Percentiles rank a stretch among this genome's conserved stretches.
Conservation (phyloP, 805 yeast species). For the Ogataea pignaliae region DNA sequence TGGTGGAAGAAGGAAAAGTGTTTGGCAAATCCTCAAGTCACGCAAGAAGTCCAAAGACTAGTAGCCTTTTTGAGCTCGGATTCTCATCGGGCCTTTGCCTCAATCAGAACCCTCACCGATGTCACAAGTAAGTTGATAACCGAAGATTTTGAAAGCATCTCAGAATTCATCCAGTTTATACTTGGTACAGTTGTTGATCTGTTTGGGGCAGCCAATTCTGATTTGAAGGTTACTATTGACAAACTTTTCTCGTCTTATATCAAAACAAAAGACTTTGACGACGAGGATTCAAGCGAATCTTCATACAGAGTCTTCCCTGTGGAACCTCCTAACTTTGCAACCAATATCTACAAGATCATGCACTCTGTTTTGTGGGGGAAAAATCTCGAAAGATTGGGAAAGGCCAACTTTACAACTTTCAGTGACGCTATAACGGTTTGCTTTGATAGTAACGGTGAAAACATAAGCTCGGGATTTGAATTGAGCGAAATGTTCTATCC, state of each 20-base stretch:
- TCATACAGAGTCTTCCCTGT: constrained; percentile 30
- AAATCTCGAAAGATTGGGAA: constrained; percentile 20
- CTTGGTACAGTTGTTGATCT: constrained; percentile 16
- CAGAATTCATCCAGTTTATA: constrained; percentile 25
- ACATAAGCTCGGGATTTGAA: constrained; percentile 22
- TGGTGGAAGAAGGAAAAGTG: constrained; percentile 37
- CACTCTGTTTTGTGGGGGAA: constrained; percentile 30
- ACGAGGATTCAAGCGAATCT: constrained; percentile 1
- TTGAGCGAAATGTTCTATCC: constrained; percentile 34
- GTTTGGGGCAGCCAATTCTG: constrained; percentile 14
- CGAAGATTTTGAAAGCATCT: constrained; percentile 26
- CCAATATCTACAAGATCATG: constrained; percentile 31
- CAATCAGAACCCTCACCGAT: constrained; percentile 29
- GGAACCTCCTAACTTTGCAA: constrained; percentile 27
- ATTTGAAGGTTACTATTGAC: constrained; percentile 9
- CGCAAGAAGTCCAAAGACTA: constrained; percentile 35
- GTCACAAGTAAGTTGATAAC: constrained; percentile 24
- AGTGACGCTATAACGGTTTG: constrained; percentile 34
- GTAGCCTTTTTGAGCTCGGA: constrained; percentile 33
- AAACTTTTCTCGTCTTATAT: constrained; percentile 12
- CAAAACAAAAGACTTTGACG: constrained; percentile 9
- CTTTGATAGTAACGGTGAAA: constrained; percentile 27
- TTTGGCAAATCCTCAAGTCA: constrained; percentile 21
- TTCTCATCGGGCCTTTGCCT: constrained; percentile 36
- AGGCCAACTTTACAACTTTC: constrained; percentile 19